These are phyloP conservation scores for Linanthus parryae DNA, from an alignment of 148 eudicot species.

Conservation along the genomic window DNA sequence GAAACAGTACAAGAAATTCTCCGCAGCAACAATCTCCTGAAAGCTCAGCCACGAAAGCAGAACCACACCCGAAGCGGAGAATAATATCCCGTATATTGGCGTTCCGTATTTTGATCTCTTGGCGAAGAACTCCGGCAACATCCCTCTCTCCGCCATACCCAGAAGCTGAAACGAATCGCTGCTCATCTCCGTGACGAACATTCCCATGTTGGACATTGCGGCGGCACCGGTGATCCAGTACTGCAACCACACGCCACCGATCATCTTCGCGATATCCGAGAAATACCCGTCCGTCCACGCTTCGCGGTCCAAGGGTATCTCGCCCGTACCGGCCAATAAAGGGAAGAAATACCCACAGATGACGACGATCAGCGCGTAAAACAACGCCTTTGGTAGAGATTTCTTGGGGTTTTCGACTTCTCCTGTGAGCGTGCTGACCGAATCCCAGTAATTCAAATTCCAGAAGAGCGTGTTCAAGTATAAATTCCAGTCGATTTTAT, in stretches of 20 bases:
- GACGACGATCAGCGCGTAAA: constrained; percentile 19
- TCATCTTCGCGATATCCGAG: constrained; percentile 23
- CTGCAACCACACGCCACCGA: constrained; percentile 25
- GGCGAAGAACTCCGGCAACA: constrained; percentile 21
- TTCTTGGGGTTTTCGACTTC: constrained; percentile 20
- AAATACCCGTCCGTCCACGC: constrained; percentile 22
- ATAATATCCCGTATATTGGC: constrained; percentile 18
- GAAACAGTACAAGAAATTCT: constrained; percentile 22
- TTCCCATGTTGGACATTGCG: constrained; percentile 25
- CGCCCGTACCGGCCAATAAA: constrained; percentile 17
- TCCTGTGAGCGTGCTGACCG: constrained; percentile 20
- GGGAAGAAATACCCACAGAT: constrained; percentile 22
- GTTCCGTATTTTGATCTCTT: constrained; percentile 23
- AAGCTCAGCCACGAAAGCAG: constrained; percentile 25
- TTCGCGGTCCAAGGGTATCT: constrained; percentile 17
- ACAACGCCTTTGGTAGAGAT: constrained; percentile 21
- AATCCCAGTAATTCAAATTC: constrained; percentile 27
- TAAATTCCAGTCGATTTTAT: constrained; percentile 21
- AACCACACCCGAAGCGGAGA: constrained; percentile 22
- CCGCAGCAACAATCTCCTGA: constrained; percentile 23
- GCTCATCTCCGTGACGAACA: constrained; percentile 25
- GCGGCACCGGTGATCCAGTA: constrained; percentile 22
- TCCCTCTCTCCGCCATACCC: constrained; percentile 28
- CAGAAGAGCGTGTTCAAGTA: constrained; percentile 22
- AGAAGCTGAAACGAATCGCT: constrained; percentile 26